Evolutionary conservation across 2,329 filamentous ascomycete species (phyloP).

Genomic region (Fusarium pininemorale): DNA sequence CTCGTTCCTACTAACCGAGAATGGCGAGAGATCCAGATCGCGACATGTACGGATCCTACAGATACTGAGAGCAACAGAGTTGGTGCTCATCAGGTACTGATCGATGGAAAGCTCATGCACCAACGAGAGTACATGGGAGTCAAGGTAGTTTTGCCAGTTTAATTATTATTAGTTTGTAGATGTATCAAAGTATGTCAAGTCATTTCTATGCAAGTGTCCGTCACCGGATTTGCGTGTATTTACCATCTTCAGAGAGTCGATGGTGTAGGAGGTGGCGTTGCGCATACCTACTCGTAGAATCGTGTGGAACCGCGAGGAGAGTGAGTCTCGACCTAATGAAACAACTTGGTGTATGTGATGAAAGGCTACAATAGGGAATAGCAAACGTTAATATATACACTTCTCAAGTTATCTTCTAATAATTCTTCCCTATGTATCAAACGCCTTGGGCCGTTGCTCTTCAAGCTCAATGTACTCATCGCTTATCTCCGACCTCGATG

Average conservation of each 20-base stretch:
- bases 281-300: too few species aligned
- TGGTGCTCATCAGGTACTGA: slow-evolving; percentile 53
- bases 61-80: slow-evolving; percentile 52
- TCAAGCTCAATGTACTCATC: slow-evolving; percentile 8
- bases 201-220: too few species aligned
- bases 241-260: too few species aligned
- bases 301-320: too few species aligned
- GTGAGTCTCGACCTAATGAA: fast-evolving
- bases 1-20: slow-evolving; percentile 56
- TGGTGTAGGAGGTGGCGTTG: too few species aligned
- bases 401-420: fast-evolving
- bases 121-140: slow-evolving; percentile 58
- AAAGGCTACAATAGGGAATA: fast-evolving
- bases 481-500: not conserved
- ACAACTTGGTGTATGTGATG: fast-evolving
- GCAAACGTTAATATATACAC: not conserved
- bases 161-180: not conserved
- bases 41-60: slow-evolving; percentile 54
- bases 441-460: slow-evolving; percentile 2
- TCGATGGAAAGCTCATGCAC: slow-evolving; percentile 57
- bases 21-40: slow-evolving; percentile 61
- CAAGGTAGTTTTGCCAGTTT: slow-evolving; percentile 54
- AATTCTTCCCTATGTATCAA: not conserved
- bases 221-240: too few species aligned
- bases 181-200: not conserved